These are phyloP conservation scores for Daucus carota DNA, from an alignment of 129 eudicot species.

Conservation along the genomic window DH1_v3.0 NC_030381.2:43531501-43532000, in stretches of 20 bases:
- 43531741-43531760: not conserved
- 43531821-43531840: not conserved
- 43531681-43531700: not conserved
- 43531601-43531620: constrained; percentile 21
- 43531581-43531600: constrained; percentile 22
- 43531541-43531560: constrained; percentile 8
- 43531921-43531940: constrained; percentile 16
- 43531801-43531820: constrained; percentile 6
- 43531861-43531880: constrained; percentile 7
- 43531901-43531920: constrained; percentile 18
- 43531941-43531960: constrained; percentile 14
- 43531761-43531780: not conserved
- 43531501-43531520: constrained; percentile 15
- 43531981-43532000: constrained; percentile 17
- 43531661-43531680: not conserved
- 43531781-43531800: not conserved
- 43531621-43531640: constrained; percentile 4
- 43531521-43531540: constrained; percentile 13
- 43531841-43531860: constrained; percentile 14
- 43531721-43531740: not conserved
- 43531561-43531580: constrained; percentile 14
- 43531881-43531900: constrained; percentile 20
- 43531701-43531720: constrained; percentile 4
- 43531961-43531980: constrained; percentile 16
- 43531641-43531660: constrained; percentile 7